Conservation (phyloP, 345 rosid species). For the Erysimum cheiranthoides region DNA sequence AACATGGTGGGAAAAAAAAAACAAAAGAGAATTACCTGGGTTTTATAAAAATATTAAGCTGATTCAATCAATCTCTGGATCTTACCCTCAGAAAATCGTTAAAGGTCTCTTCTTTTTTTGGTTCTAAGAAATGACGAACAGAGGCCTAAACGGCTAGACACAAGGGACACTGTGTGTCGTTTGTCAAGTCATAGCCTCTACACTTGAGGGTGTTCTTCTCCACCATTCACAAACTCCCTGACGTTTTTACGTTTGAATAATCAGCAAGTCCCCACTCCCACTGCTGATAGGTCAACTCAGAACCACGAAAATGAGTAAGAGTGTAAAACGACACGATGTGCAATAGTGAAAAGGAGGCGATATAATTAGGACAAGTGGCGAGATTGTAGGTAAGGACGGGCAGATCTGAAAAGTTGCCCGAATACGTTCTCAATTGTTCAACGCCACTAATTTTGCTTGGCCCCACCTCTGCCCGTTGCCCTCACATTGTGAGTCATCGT, state of each 20-base stretch:
- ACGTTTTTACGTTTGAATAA: background rate
- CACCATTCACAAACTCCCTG: background rate
- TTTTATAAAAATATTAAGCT: conserved; percentile 14
- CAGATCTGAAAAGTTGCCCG: conserved; percentile 47
- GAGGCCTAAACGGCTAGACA: conserved; percentile 33
- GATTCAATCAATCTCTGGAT: conserved; percentile 45
- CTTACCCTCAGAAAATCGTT: conserved; percentile 40
- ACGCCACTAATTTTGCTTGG: conserved; percentile 32
- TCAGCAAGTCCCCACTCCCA: background rate
- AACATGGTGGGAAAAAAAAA: conserved; percentile 8
- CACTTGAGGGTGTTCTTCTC: conserved; percentile 2
- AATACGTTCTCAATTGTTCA: conserved; percentile 19
- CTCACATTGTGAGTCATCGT: conserved; percentile 31
- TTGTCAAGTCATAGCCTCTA: background rate
- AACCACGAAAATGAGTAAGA: background rate
- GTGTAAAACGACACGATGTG: conserved; percentile 21
- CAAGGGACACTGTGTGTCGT: conserved; percentile 11
- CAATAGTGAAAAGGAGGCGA: conserved; percentile 19
- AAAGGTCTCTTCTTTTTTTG: conserved; percentile 16
- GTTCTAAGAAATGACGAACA: conserved; percentile 31
- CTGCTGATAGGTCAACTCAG: conserved; percentile 24
- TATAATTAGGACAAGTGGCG: conserved; percentile 37
- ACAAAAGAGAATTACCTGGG: conserved; percentile 19
- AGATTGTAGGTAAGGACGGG: conserved; percentile 34
- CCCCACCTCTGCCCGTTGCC: conserved; percentile 44